Evolutionary conservation across 306 rosid genomes (phyloP).

Genomic region (Cicer chorassanicum): DNA sequence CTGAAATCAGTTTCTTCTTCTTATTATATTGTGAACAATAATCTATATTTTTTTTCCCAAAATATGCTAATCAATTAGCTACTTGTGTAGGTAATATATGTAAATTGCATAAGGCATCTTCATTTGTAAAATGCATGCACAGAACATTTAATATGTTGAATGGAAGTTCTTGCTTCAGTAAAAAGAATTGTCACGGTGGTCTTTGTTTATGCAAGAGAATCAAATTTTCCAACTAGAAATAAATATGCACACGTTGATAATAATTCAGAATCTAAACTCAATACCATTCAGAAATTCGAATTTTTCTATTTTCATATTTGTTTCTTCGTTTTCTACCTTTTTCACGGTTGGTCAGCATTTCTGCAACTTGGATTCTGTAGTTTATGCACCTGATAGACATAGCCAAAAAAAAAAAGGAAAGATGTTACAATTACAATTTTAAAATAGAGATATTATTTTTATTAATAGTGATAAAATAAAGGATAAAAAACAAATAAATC

Average conservation of each 20-base stretch:
- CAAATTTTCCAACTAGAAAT: not conserved
- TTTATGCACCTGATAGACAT: no score
- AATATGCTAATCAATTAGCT: not conserved
- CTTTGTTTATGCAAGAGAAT: not conserved
- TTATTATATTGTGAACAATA: constrained; percentile 15
- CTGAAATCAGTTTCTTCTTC: constrained; percentile 31
- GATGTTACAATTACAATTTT: no score
- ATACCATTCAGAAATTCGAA: not conserved
- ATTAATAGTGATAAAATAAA: no score
- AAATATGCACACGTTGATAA: not conserved
- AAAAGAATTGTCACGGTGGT: not conserved
- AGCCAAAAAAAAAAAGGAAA: no score
- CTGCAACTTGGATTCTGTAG: no score
- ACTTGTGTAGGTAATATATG: constrained; percentile 3
- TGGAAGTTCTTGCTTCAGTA: constrained; percentile 15
- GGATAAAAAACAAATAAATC: no score
- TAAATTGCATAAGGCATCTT: not conserved
- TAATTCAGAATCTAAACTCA: not conserved
- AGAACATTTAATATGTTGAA: not conserved
- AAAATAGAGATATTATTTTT: no score
- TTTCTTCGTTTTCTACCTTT: no score
- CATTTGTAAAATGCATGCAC: constrained; percentile 28
- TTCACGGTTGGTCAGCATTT: no score
- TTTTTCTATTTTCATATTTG: not conserved
- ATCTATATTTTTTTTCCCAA: constrained; percentile 20